Base-by-base conservation (phyloP, 306 rosid species). In the Vicia sativa region DNA sequence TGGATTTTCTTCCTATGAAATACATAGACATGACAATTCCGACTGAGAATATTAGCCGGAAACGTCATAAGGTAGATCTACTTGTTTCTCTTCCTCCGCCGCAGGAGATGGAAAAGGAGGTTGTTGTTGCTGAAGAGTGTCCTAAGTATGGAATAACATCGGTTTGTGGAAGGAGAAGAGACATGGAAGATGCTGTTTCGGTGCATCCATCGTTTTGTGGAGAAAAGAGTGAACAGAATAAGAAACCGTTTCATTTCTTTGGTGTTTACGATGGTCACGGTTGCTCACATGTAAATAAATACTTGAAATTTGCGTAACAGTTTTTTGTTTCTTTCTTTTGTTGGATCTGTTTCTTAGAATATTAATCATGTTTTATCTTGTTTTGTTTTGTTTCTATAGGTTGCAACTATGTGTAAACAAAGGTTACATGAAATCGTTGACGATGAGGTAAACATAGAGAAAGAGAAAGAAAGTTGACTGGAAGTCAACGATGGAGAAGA, bases 191-290 rank as follows among this genome's bases (percentile, higher is more conserved):
- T 28, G 73, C 89, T 0, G 90, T 87, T 58, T 90, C 96, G 1
- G 81, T 88, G 19, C 83, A 65, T 56, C 91, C 88, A 0, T 78
- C 62, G 5, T 83, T 75, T 35, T 54, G 41, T 39, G 13, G 13
- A n/a, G 62, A 60, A 2, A 35, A 34, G 10, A 62, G 11, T 11
- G 10, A 48, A 9, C 25, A 44, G 0, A 70, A 66, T 9, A 11
- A 60, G 0, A 53, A 66, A 4, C 72, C 57, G 5, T 42, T 67
- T 2, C 90, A 92, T 53, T 90, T 81, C 72, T 90, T 76, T 21
- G 96, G 93, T 1, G 91, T 92, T 6, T 92, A 74, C 73, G 96
- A 92, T 65, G 98, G 98, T 39, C 98, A 92, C 25, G 96, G 96
- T 9, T 92, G 98, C 83, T 90, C 98, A 62, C 98, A 92, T 65